phyloP scores from a whole-genome alignment of 768 basidiomycete genomes.

The Xerocomellus amylosporus region DNA sequence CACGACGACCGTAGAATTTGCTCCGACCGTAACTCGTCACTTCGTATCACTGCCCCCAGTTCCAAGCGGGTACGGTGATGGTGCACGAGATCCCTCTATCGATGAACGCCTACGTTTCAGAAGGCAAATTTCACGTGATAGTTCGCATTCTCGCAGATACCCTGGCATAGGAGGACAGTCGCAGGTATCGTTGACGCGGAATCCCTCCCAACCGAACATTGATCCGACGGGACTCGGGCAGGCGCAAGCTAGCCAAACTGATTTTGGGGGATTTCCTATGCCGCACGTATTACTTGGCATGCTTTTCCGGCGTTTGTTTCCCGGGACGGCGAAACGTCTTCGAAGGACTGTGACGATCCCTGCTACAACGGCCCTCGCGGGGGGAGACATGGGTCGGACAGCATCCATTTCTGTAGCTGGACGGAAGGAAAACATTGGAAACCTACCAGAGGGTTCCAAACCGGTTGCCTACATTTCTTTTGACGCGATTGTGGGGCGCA shows the following conservation, averaged over 20 bases:
- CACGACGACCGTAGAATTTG: conserved; percentile 54
- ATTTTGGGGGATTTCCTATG: conserved; percentile 75
- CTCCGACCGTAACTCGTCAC: conserved; percentile 33
- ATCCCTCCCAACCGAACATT: conserved; percentile 16
- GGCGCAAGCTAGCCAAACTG: conserved; percentile 38
- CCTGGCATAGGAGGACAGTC: conserved; percentile 10
- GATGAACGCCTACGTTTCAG: conserved; percentile 10
- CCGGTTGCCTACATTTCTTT: conserved; percentile 82
- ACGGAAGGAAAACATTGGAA: conserved; percentile 5
- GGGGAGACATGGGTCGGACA: conserved; percentile 30
- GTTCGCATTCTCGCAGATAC: conserved; percentile 15
- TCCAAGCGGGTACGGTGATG: conserved; percentile 26
- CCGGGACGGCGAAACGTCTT: conserved; percentile 54
- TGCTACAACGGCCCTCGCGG: conserved; percentile 54
- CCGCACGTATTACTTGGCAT: conserved; percentile 52
- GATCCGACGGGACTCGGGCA: conserved; percentile 15
- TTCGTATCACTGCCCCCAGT: conserved; percentile 25
- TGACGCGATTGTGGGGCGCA: conserved; percentile 79
- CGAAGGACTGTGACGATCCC: conserved; percentile 76
- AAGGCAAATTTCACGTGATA: conserved; percentile 6
- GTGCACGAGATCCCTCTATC: background rate
- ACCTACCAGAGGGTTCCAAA: conserved; percentile 40
- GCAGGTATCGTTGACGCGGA: conserved; percentile 14
- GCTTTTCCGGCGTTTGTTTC: conserved; percentile 59
- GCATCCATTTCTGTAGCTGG: conserved; percentile 17